These are phyloP conservation scores for Coleophoma eucalyptorum DNA, from an alignment of 2,329 filamentous ascomycete species.

Conservation along the genomic window DNA sequence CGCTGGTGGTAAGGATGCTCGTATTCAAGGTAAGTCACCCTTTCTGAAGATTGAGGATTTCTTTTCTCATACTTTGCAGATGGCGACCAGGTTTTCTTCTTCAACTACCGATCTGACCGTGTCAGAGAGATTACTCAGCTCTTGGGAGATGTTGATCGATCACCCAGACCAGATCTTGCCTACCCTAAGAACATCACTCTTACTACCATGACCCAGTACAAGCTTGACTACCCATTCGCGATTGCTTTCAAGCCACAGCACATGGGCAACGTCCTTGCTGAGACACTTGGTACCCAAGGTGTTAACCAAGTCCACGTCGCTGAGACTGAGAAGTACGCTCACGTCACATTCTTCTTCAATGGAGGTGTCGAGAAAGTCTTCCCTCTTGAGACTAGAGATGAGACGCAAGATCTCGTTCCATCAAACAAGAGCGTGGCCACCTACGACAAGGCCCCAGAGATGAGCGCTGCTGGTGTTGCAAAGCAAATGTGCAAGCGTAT, in stretches of 20 bases:
- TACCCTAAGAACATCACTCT: constrained; percentile 86
- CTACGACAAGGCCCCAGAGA: constrained; percentile 91
- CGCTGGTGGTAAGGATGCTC: constrained; percentile 77
- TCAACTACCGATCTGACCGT: constrained; percentile 99
- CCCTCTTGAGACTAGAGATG: constrained; percentile 84
- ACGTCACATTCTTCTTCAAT: constrained; percentile 99
- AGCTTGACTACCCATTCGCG: constrained; percentile 87
- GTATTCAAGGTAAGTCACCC: constrained; percentile 68
- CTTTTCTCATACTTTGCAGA: constrained; percentile 46
- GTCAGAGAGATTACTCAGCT: constrained; percentile 95
- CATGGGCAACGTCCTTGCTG: constrained; percentile 97
- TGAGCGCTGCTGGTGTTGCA: constrained; percentile 89
- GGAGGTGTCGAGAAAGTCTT: constrained; percentile 97
- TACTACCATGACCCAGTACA: constrained; percentile 98
- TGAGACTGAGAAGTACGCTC: constrained; percentile 98
- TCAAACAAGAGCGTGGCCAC: constrained; percentile 89
- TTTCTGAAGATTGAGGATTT: not conserved
- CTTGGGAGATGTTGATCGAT: constrained; percentile 87
- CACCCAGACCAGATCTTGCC: constrained; percentile 83
- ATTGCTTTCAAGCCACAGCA: constrained; percentile 90
- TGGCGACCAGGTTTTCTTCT: constrained; percentile 95
- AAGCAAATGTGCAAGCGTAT: constrained; percentile 88
- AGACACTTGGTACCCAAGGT: constrained; percentile 88
- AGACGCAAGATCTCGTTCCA: constrained; percentile 72
- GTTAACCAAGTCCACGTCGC: constrained; percentile 94